Evolutionary conservation across 306 rosid species (phyloP).

Genomic region (Medicago arabica): DNA sequence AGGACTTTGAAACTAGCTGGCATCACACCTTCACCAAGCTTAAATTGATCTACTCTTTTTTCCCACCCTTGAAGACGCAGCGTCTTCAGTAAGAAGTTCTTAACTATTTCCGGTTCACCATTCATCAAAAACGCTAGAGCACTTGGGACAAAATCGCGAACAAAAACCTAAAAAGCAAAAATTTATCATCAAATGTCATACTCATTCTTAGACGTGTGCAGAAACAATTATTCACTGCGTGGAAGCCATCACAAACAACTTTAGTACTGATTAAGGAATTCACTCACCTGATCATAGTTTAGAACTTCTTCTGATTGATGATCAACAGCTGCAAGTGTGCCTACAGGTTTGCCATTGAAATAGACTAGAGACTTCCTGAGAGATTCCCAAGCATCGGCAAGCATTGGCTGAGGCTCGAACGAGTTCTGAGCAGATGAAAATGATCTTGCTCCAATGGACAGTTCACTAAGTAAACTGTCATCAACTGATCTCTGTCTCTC

Average conservation of each 20-base stretch:
- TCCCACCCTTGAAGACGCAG: slow-evolving; percentile 91
- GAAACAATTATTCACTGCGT: no score
- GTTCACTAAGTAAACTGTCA: slow-evolving; percentile 87
- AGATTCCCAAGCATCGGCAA: slow-evolving; percentile 92
- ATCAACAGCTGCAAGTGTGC: slow-evolving; percentile 85
- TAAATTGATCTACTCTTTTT: slow-evolving; percentile 83
- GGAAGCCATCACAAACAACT: no score
- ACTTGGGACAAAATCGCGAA: slow-evolving; percentile 91
- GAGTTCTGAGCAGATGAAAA: slow-evolving; percentile 85
- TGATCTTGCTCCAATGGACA: slow-evolving; percentile 75
- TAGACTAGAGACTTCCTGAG: slow-evolving; percentile 74
- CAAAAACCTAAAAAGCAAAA: slow-evolving; percentile 64
- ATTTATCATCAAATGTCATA: slow-evolving; percentile 12
- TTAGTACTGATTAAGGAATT: slow-evolving; percentile 7
- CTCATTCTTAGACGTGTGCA: neutral
- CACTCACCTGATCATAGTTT: slow-evolving; percentile 80
- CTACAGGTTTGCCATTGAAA: slow-evolving; percentile 75
- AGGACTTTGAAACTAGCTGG: slow-evolving; percentile 95
- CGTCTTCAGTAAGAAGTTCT: slow-evolving; percentile 83
- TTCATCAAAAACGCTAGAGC: slow-evolving; percentile 91
- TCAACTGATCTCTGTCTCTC: slow-evolving; percentile 89
- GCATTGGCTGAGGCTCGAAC: slow-evolving; percentile 91
- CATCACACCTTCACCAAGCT: slow-evolving; percentile 94
- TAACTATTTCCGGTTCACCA: slow-evolving; percentile 91
- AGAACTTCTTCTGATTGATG: slow-evolving; percentile 86